Evolutionary conservation across 2,329 filamentous ascomycete species (phyloP).

Genomic region (Xylariaceae sp.): DNA sequence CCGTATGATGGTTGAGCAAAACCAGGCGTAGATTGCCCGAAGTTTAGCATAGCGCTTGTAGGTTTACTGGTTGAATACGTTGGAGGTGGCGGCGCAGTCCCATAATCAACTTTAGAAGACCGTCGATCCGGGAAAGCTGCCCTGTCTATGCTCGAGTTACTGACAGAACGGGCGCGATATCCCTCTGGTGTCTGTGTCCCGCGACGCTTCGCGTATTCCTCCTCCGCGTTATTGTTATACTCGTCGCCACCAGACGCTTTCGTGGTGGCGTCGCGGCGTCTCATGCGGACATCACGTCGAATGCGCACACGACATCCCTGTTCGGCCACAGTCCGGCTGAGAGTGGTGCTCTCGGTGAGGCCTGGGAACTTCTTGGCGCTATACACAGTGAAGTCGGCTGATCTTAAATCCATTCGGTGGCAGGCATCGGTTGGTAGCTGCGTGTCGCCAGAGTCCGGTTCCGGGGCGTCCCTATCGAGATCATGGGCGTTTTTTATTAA

Average conservation of each 20-base stretch:
- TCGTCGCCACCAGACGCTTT: slow-evolving; percentile 58
- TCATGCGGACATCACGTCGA: slow-evolving; percentile 90
- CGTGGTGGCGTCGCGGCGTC: slow-evolving; percentile 77
- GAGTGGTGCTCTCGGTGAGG: slow-evolving; percentile 82
- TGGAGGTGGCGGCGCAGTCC: slow-evolving; percentile 35
- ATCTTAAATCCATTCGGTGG: slow-evolving; percentile 90
- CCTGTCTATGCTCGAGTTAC: slow-evolving; percentile 42
- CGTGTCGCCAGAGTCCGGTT: slow-evolving; percentile 41
- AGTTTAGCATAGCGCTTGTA: slow-evolving; percentile 35
- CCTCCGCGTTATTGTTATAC: slow-evolving; percentile 61
- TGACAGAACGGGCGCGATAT: slow-evolving; percentile 40
- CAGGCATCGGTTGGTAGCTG: slow-evolving; percentile 62
- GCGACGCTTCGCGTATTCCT: slow-evolving; percentile 50
- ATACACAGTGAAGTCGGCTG: slow-evolving; percentile 83
- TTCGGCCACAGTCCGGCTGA: slow-evolving; percentile 91
- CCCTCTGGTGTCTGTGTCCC: slow-evolving; percentile 41
- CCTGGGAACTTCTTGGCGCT: slow-evolving; percentile 99
- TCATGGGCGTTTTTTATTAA: slow-evolving; percentile 87
- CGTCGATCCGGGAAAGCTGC: slow-evolving; percentile 36
- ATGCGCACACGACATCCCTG: slow-evolving; percentile 97
- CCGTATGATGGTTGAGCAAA: slow-evolving; percentile 39
- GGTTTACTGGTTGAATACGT: slow-evolving; percentile 35
- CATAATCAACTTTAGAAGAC: slow-evolving; percentile 40
- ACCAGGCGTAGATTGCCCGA: slow-evolving; percentile 29
- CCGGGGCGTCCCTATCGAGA: slow-evolving; percentile 63